Evolutionary conservation across 2,329 filamentous ascomycete genomes (phyloP).

Genomic region (Myriosclerotinia duriaeana): DNA sequence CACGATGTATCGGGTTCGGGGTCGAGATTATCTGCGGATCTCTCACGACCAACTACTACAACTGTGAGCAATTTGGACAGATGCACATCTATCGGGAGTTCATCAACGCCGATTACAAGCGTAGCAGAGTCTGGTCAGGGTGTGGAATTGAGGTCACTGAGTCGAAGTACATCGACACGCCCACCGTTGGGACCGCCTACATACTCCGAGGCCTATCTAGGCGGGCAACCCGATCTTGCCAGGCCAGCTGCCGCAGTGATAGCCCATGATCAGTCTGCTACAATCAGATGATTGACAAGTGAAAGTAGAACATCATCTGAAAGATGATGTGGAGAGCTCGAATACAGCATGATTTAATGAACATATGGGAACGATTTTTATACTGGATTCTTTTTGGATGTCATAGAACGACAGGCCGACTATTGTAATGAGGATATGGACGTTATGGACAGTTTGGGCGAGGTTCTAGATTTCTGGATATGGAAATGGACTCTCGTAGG

Average conservation of each 20-base stretch:
- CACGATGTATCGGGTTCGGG: not conserved
- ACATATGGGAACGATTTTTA: not conserved
- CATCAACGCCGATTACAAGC: constrained; percentile 13
- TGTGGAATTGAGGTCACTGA: constrained; percentile 28
- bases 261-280: constrained; percentile 23
- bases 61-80: not conserved
- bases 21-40: constrained; percentile 18
- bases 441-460: not conserved
- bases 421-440: constrained; percentile 3
- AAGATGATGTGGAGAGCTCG: not conserved
- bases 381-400: not conserved
- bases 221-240: constrained; percentile 24
- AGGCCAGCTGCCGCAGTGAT: constrained; percentile 29
- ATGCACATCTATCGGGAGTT: not conserved
- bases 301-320: not conserved
- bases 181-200: constrained; percentile 29
- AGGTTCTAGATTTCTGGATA: not conserved
- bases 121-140: constrained; percentile 8
- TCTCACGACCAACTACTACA: not conserved
- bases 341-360: not conserved
- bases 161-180: constrained; percentile 1
- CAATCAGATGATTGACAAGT: constrained; percentile 26
- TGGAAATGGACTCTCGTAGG: not conserved
- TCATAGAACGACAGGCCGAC: not conserved
- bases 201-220: constrained; percentile 32